These are phyloP conservation scores for Lipomyces anomalus DNA, from an alignment of 805 yeast species.

Conservation along the genomic window DNA sequence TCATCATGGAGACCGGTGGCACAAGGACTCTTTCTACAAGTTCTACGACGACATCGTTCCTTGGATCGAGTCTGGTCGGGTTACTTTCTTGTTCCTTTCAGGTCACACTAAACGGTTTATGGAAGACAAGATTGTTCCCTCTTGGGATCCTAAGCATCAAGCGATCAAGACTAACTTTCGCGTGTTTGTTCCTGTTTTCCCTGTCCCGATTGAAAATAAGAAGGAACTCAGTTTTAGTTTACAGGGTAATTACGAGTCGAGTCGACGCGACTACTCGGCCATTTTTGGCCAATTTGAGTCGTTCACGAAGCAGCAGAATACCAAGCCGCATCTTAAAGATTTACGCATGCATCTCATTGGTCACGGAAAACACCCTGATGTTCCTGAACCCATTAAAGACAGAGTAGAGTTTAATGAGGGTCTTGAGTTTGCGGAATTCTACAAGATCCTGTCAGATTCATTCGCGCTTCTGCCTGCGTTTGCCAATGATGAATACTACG, in stretches of 20 bases:
- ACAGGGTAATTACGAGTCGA: conserved; percentile 23
- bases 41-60: conserved; percentile 18
- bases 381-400: conserved; percentile 11
- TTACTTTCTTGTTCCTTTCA: conserved; percentile 20
- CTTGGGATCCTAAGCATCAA: conserved; percentile 18
- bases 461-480: conserved; percentile 23
- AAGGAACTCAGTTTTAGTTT: conserved; percentile 18
- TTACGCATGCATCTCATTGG: conserved; percentile 22
- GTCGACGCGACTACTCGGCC: conserved; percentile 21
- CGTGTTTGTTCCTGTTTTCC: conserved; percentile 24
- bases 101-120: conserved; percentile 18
- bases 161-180: conserved; percentile 6
- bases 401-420: conserved; percentile 23
- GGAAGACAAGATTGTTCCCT: conserved; percentile 14
- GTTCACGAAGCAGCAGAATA: conserved; percentile 11
- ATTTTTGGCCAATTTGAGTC: conserved; percentile 17
- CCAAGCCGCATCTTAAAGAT: conserved; percentile 8
- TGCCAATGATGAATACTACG: conserved; percentile 22
- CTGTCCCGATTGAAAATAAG: conserved; percentile 17
- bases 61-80: conserved; percentile 19
- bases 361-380: conserved; percentile 20
- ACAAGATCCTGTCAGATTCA: conserved; percentile 17
- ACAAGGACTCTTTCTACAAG: conserved; percentile 11
- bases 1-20: conserved; percentile 24
- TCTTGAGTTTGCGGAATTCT: conserved; percentile 20